Percentiles rank a stretch among this genome's conserved stretches.
Evolutionary conservation across 169 alveolate genomes (phyloP).

Genomic region (Theileria parva): DNA sequence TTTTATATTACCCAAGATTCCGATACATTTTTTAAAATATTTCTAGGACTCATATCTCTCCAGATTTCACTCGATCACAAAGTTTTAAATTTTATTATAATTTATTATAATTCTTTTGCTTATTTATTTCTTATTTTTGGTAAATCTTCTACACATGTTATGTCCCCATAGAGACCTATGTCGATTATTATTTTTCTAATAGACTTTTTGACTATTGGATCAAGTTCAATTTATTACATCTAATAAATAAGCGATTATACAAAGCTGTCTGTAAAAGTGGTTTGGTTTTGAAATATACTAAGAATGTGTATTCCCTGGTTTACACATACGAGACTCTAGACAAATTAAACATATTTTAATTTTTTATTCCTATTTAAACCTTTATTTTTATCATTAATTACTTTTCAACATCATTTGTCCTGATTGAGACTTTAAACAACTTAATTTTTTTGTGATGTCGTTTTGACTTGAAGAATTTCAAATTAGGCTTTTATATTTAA

Average conservation of each 20-base stretch:
- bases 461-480: not conserved
- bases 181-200: not conserved
- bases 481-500: no score
- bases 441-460: not conserved
- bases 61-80: not conserved
- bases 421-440: not conserved
- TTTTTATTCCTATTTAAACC: not conserved
- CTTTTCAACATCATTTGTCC: not conserved
- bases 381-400: not conserved
- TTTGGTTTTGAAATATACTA: slow-evolving; percentile 1
- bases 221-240: not conserved
- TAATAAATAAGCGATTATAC: not conserved
- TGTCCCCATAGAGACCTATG: slow-evolving; percentile 1
- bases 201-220: not conserved
- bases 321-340: not conserved
- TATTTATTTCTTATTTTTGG: not conserved
- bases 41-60: not conserved
- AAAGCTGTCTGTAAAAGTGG: not conserved
- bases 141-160: not conserved
- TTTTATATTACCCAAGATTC: not conserved
- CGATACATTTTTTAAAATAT: not conserved
- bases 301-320: slow-evolving; percentile 3
- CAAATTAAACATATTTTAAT: not conserved
- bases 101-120: not conserved
- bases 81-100: not conserved